Percentiles rank a stretch among this genome's conserved stretches.
phyloP scores from a whole-genome alignment of 2,329 filamentous ascomycete genomes.

The Pochonia chlamydosporia region DNA sequence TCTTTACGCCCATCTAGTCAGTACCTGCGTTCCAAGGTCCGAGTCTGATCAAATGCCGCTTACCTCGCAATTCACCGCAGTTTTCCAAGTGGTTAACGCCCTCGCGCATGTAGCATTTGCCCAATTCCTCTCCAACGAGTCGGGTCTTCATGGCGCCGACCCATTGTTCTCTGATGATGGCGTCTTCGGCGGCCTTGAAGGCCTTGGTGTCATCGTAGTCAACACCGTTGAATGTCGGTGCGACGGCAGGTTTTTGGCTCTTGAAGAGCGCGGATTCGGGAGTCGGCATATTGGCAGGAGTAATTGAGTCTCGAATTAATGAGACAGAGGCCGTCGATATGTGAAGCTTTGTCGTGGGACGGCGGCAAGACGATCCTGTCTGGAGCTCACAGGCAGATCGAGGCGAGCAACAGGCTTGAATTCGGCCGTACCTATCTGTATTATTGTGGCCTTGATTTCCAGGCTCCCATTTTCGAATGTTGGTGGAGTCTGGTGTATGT shows the following conservation, averaged over 20 bases:
- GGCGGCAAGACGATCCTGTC: background rate
- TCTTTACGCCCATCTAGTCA: conserved; percentile 41
- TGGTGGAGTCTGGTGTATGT: background rate
- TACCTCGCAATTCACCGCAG: conserved; percentile 75
- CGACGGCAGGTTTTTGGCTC: conserved; percentile 75
- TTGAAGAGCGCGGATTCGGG: conserved; percentile 78
- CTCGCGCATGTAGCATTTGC: conserved; percentile 79
- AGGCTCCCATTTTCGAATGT: conserved; percentile 16
- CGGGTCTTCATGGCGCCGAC: conserved; percentile 85
- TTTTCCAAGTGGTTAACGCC: conserved; percentile 87
- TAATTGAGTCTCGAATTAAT: conserved; percentile 9
- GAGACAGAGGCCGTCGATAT: conserved; percentile 8
- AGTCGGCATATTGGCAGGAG: conserved; percentile 59
- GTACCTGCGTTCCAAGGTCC: background rate
- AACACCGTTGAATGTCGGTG: conserved; percentile 79
- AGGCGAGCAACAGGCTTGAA: background rate
- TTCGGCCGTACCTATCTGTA: background rate
- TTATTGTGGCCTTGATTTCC: conserved; percentile 13
- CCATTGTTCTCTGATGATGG: conserved; percentile 82
- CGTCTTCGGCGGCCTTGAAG: conserved; percentile 77
- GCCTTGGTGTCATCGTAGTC: conserved; percentile 78
- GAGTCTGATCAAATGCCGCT: background rate
- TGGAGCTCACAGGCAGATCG: background rate
- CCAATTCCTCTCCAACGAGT: conserved; percentile 73
- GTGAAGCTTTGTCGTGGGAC: conserved; percentile 6